Evolutionary conservation across 2,329 filamentous ascomycete genomes (phyloP).

Genomic region (Graphilbum ipis-grandicollis): DNA sequence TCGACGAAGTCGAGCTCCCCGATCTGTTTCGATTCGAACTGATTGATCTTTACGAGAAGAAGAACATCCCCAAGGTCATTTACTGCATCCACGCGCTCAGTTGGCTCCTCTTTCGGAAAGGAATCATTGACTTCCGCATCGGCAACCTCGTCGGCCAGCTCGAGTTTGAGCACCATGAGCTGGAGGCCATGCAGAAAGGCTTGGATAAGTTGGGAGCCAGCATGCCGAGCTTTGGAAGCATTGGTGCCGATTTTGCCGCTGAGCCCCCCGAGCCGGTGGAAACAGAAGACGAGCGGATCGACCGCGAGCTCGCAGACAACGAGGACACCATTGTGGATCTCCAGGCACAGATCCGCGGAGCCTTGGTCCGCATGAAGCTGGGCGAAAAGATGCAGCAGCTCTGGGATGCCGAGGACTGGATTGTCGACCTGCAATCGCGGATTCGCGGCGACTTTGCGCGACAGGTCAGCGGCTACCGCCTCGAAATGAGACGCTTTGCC

Average conservation of each 20-base stretch:
- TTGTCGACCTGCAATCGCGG: slow-evolving; percentile 70
- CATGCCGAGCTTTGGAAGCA: slow-evolving; percentile 96
- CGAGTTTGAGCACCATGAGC: slow-evolving; percentile 92
- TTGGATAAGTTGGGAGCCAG: slow-evolving; percentile 86
- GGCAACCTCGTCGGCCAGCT: slow-evolving; percentile 92
- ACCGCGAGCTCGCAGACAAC: slow-evolving; percentile 65
- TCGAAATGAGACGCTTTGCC: slow-evolving; percentile 71
- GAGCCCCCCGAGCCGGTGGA: slow-evolving; percentile 67
- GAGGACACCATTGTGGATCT: slow-evolving; percentile 58
- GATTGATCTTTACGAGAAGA: slow-evolving; percentile 97
- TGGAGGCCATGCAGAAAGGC: slow-evolving; percentile 93
- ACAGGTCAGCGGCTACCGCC: slow-evolving; percentile 65
- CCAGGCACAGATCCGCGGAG: slow-evolving; percentile 74
- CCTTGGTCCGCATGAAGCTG: slow-evolving; percentile 57
- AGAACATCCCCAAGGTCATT: slow-evolving; percentile 98
- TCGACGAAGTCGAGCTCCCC: slow-evolving; percentile 80
- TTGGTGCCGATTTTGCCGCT: slow-evolving; percentile 88
- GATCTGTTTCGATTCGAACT: slow-evolving; percentile 95
- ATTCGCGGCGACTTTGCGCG: slow-evolving; percentile 78
- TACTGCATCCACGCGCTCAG: slow-evolving; percentile 96
- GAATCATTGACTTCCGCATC: slow-evolving; percentile 88
- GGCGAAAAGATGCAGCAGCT: slow-evolving; percentile 73
- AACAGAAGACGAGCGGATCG: slow-evolving; percentile 75
- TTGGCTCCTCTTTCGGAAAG: slow-evolving; percentile 91
- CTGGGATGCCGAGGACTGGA: slow-evolving; percentile 66